Evolutionary conservation across 208 protist genomes (phyloP).

Genomic region (Histomonas meleagridis): DNA sequence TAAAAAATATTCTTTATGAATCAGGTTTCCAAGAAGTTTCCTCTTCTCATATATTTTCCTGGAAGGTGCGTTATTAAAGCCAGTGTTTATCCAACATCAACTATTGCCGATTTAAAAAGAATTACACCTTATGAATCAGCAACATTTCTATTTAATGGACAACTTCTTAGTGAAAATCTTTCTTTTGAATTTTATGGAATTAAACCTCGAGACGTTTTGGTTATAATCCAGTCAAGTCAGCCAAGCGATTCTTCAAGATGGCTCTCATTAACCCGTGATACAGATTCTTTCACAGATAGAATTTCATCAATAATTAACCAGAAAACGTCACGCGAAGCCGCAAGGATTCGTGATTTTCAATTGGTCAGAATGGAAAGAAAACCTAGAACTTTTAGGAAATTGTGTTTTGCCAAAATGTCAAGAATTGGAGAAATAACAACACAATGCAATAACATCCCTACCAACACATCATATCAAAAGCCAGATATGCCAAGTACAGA

Average conservation of each 20-base stretch:
- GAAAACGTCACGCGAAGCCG: background rate
- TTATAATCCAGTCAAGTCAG: background rate
- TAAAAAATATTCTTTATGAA: too few species aligned
- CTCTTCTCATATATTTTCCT: background rate
- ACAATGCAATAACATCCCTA: background rate
- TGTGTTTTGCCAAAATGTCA: background rate
- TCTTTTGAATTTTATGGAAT: background rate
- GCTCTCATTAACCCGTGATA: background rate
- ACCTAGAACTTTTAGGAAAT: background rate
- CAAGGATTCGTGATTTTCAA: background rate
- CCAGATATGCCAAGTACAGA: background rate
- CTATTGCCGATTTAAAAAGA: background rate
- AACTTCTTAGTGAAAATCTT: background rate
- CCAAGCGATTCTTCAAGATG: background rate
- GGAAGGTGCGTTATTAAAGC: background rate
- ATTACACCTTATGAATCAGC: background rate
- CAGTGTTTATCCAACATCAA: background rate
- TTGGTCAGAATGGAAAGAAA: background rate
- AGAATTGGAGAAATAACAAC: background rate
- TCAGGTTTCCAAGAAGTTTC: background rate
- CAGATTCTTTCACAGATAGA: background rate
- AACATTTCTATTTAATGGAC: background rate
- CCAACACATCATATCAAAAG: background rate
- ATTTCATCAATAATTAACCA: background rate
- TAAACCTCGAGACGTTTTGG: background rate